Conservation (phyloP, 257 asterid species). For the Echium plantagineum region DNA sequence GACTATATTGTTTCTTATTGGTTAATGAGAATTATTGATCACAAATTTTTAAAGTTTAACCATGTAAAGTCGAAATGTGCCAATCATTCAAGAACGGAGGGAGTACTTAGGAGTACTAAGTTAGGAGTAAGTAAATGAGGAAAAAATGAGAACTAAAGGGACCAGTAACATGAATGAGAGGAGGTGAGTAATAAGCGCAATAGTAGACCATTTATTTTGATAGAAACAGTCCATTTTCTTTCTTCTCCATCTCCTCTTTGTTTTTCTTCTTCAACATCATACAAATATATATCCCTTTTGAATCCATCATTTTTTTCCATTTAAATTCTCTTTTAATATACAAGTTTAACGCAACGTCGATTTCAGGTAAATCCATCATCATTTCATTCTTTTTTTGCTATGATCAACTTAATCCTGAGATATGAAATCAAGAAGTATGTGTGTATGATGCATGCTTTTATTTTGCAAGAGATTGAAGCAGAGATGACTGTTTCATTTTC, state of each 20-base stretch:
- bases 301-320: too few species aligned
- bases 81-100: too few species aligned
- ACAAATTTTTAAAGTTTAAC: too few species aligned
- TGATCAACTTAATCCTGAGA: neutral
- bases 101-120: too few species aligned
- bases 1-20: too few species aligned
- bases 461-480: neutral
- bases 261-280: neutral
- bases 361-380: neutral
- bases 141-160: neutral
- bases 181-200: neutral
- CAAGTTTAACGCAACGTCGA: neutral
- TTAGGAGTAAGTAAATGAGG: too few species aligned
- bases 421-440: neutral
- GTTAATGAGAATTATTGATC: too few species aligned
- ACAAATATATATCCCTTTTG: too few species aligned
- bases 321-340: too few species aligned
- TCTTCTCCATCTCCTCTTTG: neutral
- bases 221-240: too few species aligned
- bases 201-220: neutral
- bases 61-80: too few species aligned
- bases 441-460: neutral
- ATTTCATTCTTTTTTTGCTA: neutral
- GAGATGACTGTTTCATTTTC: too few species aligned
- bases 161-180: neutral